These are phyloP conservation scores for Neopestalotiopsis rosae DNA, from an alignment of 2,329 filamentous ascomycete genomes.

Conservation along the genomic window DNA sequence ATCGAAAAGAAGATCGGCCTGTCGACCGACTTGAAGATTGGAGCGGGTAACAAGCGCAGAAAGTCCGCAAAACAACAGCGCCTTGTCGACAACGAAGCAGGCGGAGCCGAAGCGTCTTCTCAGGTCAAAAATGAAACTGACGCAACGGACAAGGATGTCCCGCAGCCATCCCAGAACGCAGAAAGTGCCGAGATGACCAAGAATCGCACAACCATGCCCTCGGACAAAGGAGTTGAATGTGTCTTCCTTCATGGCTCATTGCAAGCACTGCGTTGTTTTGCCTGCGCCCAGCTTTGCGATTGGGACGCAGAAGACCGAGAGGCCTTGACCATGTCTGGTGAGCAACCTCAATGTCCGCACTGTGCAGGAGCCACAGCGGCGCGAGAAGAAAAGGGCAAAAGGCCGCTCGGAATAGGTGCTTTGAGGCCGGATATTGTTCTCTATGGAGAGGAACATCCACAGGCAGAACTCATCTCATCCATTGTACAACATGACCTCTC, in stretches of 20 bases:
- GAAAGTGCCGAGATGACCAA: conserved; percentile 26
- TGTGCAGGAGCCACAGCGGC: conserved; percentile 68
- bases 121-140: conserved; percentile 23
- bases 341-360: conserved; percentile 70
- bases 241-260: conserved; percentile 78
- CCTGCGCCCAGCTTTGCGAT: conserved; percentile 60
- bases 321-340: conserved; percentile 63
- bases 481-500: conserved; percentile 72
- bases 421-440: conserved; percentile 75
- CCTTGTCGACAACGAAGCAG: conserved; percentile 28
- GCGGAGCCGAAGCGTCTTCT: conserved; percentile 34
- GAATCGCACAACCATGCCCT: conserved; percentile 26
- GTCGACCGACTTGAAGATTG: conserved; percentile 64
- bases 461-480: conserved; percentile 69
- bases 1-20: conserved; percentile 75
- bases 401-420: conserved; percentile 70
- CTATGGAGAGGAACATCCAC: conserved; percentile 76
- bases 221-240: conserved; percentile 60
- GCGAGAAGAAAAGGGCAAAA: conserved; percentile 68
- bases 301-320: conserved; percentile 65
- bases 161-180: conserved; percentile 24
- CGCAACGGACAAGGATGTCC: conserved; percentile 23
- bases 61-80: conserved; percentile 43
- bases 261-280: conserved; percentile 66
- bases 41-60: conserved; percentile 64